These are phyloP conservation scores for Cutaneotrichosporon sp. DNA, from an alignment of 1,284 basidiomycete species.

Conservation along the genomic window DNA sequence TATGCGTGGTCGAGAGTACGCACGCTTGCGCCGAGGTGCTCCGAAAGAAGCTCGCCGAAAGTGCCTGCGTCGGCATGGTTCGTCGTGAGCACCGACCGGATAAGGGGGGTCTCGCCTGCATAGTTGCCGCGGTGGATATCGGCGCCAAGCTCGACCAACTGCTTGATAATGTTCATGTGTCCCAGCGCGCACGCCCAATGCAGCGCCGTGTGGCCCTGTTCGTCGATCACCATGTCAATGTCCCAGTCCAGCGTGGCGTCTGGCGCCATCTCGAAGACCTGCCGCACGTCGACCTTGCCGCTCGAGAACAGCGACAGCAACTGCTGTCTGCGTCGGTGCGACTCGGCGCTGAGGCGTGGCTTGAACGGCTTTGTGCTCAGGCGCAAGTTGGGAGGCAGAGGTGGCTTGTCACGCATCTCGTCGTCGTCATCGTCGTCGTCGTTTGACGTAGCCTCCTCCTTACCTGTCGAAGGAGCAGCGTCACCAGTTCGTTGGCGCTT, in stretches of 20 bases:
- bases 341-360: conserved; percentile 57
- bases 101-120: conserved; percentile 90
- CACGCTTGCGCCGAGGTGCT: conserved; percentile 61
- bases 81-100: conserved; percentile 85
- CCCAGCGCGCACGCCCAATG: conserved; percentile 91
- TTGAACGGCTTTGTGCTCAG: conserved; percentile 68
- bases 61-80: conserved; percentile 76
- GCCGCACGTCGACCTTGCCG: conserved; percentile 34
- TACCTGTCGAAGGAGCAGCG: conserved; percentile 11
- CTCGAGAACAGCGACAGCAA: conserved; percentile 41
- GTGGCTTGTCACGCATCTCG: conserved; percentile 32
- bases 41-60: conserved; percentile 68
- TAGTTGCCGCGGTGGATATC: conserved; percentile 88
- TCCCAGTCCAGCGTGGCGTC: conserved; percentile 56
- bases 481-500: conserved; percentile 26
- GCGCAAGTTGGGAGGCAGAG: conserved; percentile 57
- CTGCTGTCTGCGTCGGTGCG: conserved; percentile 54
- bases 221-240: conserved; percentile 80
- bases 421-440: conserved; percentile 36
- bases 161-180: conserved; percentile 65
- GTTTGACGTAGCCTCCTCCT: conserved; percentile 13
- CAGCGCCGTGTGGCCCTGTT: conserved; percentile 90
- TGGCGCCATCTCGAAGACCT: conserved; percentile 29
- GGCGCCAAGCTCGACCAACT: conserved; percentile 70
- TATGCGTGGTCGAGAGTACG: conserved; percentile 87